Conservation (phyloP, 2,329 filamentous ascomycete genomes). For the Stemphylium beticola region DNA sequence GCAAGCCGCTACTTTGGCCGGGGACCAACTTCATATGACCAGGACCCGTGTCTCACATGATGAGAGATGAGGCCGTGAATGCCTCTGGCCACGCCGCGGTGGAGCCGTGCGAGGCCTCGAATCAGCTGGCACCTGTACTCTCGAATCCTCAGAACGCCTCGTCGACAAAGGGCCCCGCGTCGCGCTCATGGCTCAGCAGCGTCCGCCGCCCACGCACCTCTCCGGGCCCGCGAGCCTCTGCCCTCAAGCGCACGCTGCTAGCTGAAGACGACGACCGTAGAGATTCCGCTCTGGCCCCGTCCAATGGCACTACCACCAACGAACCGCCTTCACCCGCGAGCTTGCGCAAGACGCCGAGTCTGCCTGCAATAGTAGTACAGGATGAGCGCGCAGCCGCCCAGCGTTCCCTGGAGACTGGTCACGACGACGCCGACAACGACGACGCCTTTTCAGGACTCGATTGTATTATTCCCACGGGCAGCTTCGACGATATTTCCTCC, state of each 20-base stretch:
- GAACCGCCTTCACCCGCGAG: slow-evolving; percentile 38
- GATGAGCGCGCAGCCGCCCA: slow-evolving; percentile 38
- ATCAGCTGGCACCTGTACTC: slow-evolving; percentile 15
- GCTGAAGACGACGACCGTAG: slow-evolving; percentile 45
- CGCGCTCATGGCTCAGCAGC: slow-evolving; percentile 47
- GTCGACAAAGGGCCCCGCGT: slow-evolving; percentile 24
- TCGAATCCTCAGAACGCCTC: slow-evolving; percentile 23
- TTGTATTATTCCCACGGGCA: slow-evolving; percentile 62
- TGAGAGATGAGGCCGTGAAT: slow-evolving; percentile 42
- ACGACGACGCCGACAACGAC: too few relatives aligned
- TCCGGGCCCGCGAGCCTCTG: slow-evolving; percentile 42
- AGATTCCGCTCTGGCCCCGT: slow-evolving; percentile 51
- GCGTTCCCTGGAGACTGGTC: slow-evolving; percentile 15
- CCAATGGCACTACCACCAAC: slow-evolving; percentile 41
- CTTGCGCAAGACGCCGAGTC: slow-evolving; percentile 48
- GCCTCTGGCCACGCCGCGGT: slow-evolving; percentile 28
- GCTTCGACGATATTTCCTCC: slow-evolving; percentile 60
- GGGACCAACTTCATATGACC: slow-evolving; percentile 39
- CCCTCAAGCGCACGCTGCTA: slow-evolving; percentile 39
- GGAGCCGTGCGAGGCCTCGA: slow-evolving; percentile 16
- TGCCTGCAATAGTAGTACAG: slow-evolving; percentile 55
- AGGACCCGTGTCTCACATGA: slow-evolving; percentile 33
- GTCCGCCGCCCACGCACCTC: slow-evolving; percentile 48
- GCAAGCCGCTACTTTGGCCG: slow-evolving; percentile 33
- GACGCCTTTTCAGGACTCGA: slow-evolving; percentile 57